Evolutionary conservation across 495 filamentous ascomycete species (phyloP).

Genomic region (Podospora didyma): DNA sequence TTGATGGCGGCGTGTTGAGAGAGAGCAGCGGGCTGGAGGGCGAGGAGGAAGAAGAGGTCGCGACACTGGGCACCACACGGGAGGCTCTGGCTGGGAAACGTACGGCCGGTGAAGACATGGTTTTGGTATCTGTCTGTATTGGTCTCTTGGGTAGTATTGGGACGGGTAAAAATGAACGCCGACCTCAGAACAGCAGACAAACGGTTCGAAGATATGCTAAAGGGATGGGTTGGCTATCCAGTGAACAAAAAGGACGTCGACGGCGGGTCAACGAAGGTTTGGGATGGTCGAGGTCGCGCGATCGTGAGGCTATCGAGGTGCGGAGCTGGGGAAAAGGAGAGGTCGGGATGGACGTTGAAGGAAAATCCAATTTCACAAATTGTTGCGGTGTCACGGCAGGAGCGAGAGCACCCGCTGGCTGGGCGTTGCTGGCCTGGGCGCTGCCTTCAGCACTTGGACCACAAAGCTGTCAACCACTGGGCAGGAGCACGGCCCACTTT

Average conservation of each 20-base stretch:
- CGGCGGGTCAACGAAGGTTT: constrained; percentile 1
- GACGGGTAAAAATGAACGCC: constrained; percentile 23
- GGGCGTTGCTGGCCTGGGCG: constrained; percentile 4
- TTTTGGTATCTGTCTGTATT: constrained; percentile 11
- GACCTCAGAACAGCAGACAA: constrained; percentile 10
- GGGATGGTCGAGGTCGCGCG: constrained; percentile 12
- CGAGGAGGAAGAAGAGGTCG: background rate
- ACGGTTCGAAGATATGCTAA: constrained; percentile 19
- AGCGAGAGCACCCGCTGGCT: constrained; percentile 7
- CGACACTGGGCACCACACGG: background rate
- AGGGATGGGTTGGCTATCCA: constrained; percentile 21
- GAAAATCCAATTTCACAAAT: constrained; percentile 40
- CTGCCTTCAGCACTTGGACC: constrained; percentile 20
- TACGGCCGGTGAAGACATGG: constrained; percentile 38
- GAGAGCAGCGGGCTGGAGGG: background rate
- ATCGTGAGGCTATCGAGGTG: constrained; percentile 20
- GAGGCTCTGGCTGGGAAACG: constrained; percentile 16
- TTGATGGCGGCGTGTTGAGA: constrained; percentile 9
- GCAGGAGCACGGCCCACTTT: constrained; percentile 16
- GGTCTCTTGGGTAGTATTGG: constrained; percentile 11
- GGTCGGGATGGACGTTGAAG: constrained; percentile 23
- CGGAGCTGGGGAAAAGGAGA: constrained; percentile 31
- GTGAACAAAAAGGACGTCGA: constrained; percentile 17
- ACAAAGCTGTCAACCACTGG: constrained; percentile 16
- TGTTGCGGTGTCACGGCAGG: constrained; percentile 31